A percentile compares a stretch with the other conserved stretches of the same genome.
These are phyloP conservation scores for Spergularia marina DNA, from an alignment of 148 eudicot species.

Conservation along the genomic window DNA sequence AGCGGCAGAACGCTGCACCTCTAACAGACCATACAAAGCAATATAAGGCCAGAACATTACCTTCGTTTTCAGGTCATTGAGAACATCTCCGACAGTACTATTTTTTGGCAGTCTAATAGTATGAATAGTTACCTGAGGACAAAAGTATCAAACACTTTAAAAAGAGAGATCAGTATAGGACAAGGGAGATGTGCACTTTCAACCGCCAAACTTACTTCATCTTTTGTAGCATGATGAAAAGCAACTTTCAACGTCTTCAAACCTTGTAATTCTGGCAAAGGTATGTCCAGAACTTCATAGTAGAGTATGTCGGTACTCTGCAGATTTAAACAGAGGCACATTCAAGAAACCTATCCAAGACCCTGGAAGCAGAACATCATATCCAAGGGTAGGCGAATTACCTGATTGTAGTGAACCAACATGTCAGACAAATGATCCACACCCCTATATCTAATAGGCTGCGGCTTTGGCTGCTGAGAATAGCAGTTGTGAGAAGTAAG, in stretches of 20 bases:
- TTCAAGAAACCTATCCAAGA: neutral
- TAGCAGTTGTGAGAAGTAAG: constrained; percentile 94
- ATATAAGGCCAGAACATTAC: constrained; percentile 28
- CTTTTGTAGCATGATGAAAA: constrained; percentile 67
- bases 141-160: neutral
- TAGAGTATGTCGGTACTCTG: constrained; percentile 81
- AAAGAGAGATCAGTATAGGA: neutral
- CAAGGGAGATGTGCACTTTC: neutral
- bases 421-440: constrained; percentile 82
- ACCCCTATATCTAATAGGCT: constrained; percentile 86
- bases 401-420: constrained; percentile 94
- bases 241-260: constrained; percentile 80
- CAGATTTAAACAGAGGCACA: neutral
- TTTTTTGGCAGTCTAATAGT: constrained; percentile 75
- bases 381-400: constrained; percentile 14
- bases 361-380: neutral
- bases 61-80: constrained; percentile 65
- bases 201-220: constrained; percentile 50
- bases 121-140: constrained; percentile 50
- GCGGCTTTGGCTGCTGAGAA: constrained; percentile 96
- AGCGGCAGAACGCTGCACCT: neutral
- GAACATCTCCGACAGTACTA: constrained; percentile 84
- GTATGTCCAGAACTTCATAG: constrained; percentile 83
- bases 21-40: constrained; percentile 1
- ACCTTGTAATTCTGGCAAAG: constrained; percentile 83